Base-by-base conservation (phyloP, 768 basidiomycete species). In the Cantharellus cinnabarinus region DNA sequence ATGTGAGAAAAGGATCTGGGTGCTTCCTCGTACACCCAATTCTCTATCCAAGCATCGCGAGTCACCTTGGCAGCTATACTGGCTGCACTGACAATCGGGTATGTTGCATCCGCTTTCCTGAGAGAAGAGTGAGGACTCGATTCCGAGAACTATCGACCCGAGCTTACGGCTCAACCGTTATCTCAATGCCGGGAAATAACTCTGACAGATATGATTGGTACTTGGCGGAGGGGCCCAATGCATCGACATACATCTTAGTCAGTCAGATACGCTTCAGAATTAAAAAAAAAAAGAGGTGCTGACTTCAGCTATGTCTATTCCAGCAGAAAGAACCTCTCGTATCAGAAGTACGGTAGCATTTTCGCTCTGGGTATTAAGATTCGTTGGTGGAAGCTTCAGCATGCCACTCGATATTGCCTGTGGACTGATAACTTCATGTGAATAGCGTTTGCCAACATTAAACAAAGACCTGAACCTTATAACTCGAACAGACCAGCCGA, bases 41-140 rank as follows among this genome's bases (percentile, higher is more conserved):
- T 76, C 61, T 93, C 83, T 20, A 97, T 74, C 69, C 89, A 90
- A 4, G 83, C 80, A 66, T 98, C 94, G 59, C 94, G 76, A 0
- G 93, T 97, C 37, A 94, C 91, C 71, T 99, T 99, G 2, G 95
- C 95, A 2, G 90, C 90, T n/a, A 98, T 89, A 68, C 88, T 90
- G 1, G 94, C 95, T 3, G 95, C 95, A 29, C 89, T 85, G 61
- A 99, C 95, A 61, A 99, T 93, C 66, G 91, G 95, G 76, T 80
- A 99, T 62, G 87, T 81, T n/a, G 83, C 82, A 67, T 99, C 95
- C 14, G 95, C 95, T 70, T 99, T 97, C 35, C 52, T 54, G 35
- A 7, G 35, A 7, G 10, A 7, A 10, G 52, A 37, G 35, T 10
- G 38, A 10, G 14, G 10, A 1, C 38, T 7, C 38, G 10, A 10